phyloP scores from a whole-genome alignment of 2,329 filamentous ascomycete genomes.

The Colletotrichum agaves region DNA sequence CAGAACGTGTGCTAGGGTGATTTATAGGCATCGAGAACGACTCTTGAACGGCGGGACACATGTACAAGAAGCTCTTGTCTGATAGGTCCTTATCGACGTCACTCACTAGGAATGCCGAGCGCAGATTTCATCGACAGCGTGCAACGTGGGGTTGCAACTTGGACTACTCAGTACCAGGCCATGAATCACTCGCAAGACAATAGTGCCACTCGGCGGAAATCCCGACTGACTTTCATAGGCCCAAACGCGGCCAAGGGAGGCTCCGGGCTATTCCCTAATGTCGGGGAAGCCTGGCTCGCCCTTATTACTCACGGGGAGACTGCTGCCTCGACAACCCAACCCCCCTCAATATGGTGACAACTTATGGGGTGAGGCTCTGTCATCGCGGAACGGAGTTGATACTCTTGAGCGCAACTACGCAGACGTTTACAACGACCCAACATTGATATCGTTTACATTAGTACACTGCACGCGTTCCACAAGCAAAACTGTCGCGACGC shows the following conservation, averaged over 20 bases:
- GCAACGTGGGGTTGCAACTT: too few species aligned
- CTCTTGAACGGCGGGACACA: too few species aligned
- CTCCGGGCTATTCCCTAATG: neutral
- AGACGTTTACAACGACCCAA: conserved; percentile 52
- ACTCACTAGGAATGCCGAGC: too few species aligned
- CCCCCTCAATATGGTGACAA: neutral
- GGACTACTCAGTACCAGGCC: too few species aligned
- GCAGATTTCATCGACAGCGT: too few species aligned
- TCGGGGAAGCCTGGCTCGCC: neutral
- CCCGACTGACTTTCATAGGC: neutral
- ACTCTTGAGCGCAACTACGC: conserved; percentile 46
- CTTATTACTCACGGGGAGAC: neutral
- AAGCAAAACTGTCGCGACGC: conserved; percentile 56
- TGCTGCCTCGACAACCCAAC: neutral
- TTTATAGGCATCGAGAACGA: too few species aligned
- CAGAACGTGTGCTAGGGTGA: too few species aligned
- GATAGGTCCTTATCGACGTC: too few species aligned
- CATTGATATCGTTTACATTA: conserved; percentile 59
- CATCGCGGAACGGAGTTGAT: neutral
- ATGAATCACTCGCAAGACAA: too few species aligned
- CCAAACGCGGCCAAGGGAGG: neutral
- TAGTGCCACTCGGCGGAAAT: too few species aligned
- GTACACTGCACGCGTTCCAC: conserved; percentile 57
- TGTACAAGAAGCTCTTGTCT: too few species aligned
- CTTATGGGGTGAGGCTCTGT: neutral